Conservation (phyloP, 2,329 filamentous ascomycete species). For the Tolypocladium pustulatum region DNA sequence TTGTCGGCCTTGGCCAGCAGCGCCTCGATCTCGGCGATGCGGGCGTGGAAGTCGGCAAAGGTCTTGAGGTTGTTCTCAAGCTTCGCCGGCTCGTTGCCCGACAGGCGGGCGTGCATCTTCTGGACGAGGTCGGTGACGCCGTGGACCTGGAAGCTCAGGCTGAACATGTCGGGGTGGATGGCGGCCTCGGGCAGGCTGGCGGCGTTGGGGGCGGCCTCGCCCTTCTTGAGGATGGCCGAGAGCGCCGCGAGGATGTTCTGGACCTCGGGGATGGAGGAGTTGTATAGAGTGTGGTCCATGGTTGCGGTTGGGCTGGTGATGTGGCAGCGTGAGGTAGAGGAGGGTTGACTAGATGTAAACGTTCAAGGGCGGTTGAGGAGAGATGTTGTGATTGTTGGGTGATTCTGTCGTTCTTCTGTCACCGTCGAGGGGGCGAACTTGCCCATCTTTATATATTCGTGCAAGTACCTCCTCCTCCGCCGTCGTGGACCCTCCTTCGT, state of each 20-base stretch:
- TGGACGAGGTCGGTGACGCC: constrained; percentile 17
- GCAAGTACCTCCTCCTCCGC: neutral
- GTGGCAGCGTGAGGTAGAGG: neutral
- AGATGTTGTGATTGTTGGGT: neutral
- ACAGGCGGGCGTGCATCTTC: constrained; percentile 22
- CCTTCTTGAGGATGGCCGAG: constrained; percentile 24
- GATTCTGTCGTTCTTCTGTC: neutral
- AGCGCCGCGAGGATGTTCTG: constrained; percentile 21
- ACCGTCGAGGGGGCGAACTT: neutral
- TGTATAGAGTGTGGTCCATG: constrained; percentile 31
- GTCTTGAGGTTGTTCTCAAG: constrained; percentile 18
- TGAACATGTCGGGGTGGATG: constrained; percentile 31
- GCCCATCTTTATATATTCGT: neutral
- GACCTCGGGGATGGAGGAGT: constrained; percentile 21
- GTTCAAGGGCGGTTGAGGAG: neutral
- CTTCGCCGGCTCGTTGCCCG: constrained; percentile 16
- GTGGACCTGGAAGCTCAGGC: constrained; percentile 29
- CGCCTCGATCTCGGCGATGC: constrained; percentile 20
- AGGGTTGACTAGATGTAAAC: neutral
- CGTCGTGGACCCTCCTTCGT: neutral
- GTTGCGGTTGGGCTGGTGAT: constrained; percentile 8
- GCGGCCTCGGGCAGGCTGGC: constrained; percentile 19
- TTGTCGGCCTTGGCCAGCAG: constrained; percentile 20
- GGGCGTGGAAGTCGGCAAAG: constrained; percentile 22
- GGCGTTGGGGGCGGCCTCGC: constrained; percentile 19